phyloP scores from a whole-genome alignment of 371 early-diverging fungal species.

The Nematocida homosporus region DNA sequence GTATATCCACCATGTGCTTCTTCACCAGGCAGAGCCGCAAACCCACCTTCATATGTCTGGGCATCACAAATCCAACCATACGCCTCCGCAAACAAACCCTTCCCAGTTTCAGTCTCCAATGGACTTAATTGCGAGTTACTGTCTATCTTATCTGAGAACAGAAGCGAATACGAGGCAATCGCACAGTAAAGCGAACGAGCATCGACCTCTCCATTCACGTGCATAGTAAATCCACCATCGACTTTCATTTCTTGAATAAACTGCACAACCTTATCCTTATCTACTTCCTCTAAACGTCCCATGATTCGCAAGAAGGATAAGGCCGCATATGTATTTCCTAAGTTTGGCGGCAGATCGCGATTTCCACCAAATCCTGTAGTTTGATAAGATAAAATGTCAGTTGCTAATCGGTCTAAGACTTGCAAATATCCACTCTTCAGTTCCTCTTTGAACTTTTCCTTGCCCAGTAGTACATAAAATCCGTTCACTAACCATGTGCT shows the following conservation, averaged over 20 bases:
- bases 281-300: conserved; percentile 11
- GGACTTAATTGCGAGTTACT: conserved; percentile 69
- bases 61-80: conserved; percentile 69
- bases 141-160: conserved; percentile 9
- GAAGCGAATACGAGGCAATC: conserved; percentile 67
- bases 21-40: conserved; percentile 76
- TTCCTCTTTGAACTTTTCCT: conserved; percentile 14
- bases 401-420: conserved; percentile 12
- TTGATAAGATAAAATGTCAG: conserved; percentile 10
- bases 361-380: conserved; percentile 26
- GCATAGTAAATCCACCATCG: conserved; percentile 81
- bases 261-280: conserved; percentile 70
- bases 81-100: conserved; percentile 73
- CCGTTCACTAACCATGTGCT: conserved; percentile 27
- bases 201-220: conserved; percentile 83
- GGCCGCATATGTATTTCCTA: conserved; percentile 49
- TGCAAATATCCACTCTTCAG: background rate
- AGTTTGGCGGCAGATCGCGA: conserved; percentile 4
- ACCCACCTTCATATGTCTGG: conserved; percentile 89
- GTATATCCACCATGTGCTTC: conserved; percentile 96
- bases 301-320: conserved; percentile 16
- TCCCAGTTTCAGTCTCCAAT: conserved; percentile 74
- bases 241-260: conserved; percentile 79
- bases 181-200: conserved; percentile 84
- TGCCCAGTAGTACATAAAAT: conserved; percentile 42